Percentiles rank a stretch among this genome's conserved stretches.
phyloP scores from a whole-genome alignment of 371 early-diverging fungal species.

The Mucor indicus region DNA sequence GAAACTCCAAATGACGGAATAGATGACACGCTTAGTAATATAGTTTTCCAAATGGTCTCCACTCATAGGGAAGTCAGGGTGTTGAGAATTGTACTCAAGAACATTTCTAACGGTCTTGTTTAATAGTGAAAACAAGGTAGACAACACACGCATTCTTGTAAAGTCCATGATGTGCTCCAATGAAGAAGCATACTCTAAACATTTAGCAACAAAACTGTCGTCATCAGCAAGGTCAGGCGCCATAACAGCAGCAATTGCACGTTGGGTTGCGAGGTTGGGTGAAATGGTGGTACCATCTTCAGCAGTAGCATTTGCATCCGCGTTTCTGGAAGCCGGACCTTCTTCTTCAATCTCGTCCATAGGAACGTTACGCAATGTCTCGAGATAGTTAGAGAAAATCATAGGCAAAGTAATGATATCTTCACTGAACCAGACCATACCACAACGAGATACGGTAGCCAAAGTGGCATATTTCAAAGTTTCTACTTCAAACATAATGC shows the following conservation, averaged over 20 bases:
- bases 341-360: slow-evolving; percentile 86
- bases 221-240: slow-evolving; percentile 66
- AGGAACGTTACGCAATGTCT: slow-evolving; percentile 68
- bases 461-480: slow-evolving; percentile 94
- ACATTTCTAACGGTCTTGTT: slow-evolving; percentile 86
- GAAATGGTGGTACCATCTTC: slow-evolving; percentile 55
- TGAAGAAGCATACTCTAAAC: slow-evolving; percentile 66
- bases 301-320: slow-evolving; percentile 20
- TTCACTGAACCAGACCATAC: slow-evolving; percentile 99
- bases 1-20: slow-evolving; percentile 93
- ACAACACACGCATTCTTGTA: slow-evolving; percentile 81
- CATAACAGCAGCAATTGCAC: slow-evolving; percentile 71
- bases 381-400: slow-evolving; percentile 83
- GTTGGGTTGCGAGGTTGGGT: slow-evolving; percentile 71
- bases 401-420: slow-evolving; percentile 85
- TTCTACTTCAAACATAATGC: slow-evolving; percentile 99
- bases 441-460: slow-evolving; percentile 98
- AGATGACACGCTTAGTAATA: slow-evolving; percentile 77
- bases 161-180: slow-evolving; percentile 98
- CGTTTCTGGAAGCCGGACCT: slow-evolving; percentile 21
- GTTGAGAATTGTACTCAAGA: slow-evolving; percentile 85
- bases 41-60: slow-evolving; percentile 77
- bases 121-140: slow-evolving; percentile 87
- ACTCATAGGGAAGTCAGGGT: slow-evolving; percentile 90
- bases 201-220: slow-evolving; percentile 74